A percentile compares a stretch with the other conserved stretches of the same genome.
These are phyloP conservation scores for Tricholoma bakamatsutake DNA, from an alignment of 768 basidiomycete species.

Conservation along the genomic window DNA sequence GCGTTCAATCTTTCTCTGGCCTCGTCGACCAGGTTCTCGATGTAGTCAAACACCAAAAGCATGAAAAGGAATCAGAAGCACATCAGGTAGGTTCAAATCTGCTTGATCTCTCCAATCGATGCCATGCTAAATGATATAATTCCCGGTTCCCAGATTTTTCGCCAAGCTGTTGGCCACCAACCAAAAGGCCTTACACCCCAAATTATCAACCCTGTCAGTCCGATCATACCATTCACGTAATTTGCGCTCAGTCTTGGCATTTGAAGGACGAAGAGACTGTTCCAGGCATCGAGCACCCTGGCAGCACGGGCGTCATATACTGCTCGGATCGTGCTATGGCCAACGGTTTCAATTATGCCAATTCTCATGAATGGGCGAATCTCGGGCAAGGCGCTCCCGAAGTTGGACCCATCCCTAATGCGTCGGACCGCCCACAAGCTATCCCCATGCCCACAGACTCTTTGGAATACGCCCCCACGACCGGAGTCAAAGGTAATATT, in stretches of 20 bases:
- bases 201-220: conserved; percentile 61
- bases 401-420: conserved; percentile 78
- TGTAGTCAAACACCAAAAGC: conserved; percentile 58
- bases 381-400: conserved; percentile 92
- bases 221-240: neutral
- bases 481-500: conserved; percentile 71
- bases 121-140: neutral
- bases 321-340: conserved; percentile 94
- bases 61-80: conserved; percentile 84
- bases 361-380: conserved; percentile 79
- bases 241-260: conserved; percentile 1
- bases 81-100: conserved; percentile 50
- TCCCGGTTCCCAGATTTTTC: conserved; percentile 53
- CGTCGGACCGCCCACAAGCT: conserved; percentile 55
- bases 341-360: conserved; percentile 82
- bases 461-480: conserved; percentile 89
- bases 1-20: conserved; percentile 37
- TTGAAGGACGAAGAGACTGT: conserved; percentile 81
- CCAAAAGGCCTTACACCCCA: conserved; percentile 61
- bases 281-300: conserved; percentile 80
- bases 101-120: conserved; percentile 7
- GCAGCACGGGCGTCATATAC: conserved; percentile 64
- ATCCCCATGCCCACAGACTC: conserved; percentile 67
- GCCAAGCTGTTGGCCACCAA: conserved; percentile 64
- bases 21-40: conserved; percentile 59